Evolutionary conservation across 176 grass and related monocot species (phyloP).

Genomic region (Otatea glauca): DNA sequence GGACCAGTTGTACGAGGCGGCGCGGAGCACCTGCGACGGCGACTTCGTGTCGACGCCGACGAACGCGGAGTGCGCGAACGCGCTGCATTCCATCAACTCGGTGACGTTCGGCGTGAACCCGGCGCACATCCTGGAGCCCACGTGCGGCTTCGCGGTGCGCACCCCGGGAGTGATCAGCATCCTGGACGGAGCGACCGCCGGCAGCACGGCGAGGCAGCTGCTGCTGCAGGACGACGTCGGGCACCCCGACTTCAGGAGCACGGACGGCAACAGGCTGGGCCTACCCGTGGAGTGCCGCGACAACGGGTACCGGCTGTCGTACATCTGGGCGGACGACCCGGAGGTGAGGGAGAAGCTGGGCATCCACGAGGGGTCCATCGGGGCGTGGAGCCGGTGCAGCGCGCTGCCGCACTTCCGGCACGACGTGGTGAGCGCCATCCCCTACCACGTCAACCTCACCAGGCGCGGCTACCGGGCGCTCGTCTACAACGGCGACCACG

Average conservation of each 20-base stretch:
- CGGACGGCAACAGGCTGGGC: not conserved
- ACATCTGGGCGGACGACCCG: slow-evolving; percentile 66
- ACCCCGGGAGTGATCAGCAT: not conserved
- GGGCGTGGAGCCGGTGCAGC: slow-evolving; percentile 47
- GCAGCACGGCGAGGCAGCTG: not conserved
- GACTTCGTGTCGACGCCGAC: slow-evolving; percentile 49
- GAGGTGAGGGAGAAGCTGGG: slow-evolving; percentile 54
- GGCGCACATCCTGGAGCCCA: slow-evolving; percentile 62
- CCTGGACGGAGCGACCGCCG: not conserved
- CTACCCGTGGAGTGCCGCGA: slow-evolving; percentile 62
- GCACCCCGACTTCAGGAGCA: not conserved
- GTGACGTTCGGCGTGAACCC: slow-evolving; percentile 52
- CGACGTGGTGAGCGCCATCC: slow-evolving; percentile 49
- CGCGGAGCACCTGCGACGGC: slow-evolving; percentile 46
- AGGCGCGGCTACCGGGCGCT: slow-evolving; percentile 59
- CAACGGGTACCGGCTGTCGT: slow-evolving; percentile 58
- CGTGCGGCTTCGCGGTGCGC: slow-evolving; percentile 44
- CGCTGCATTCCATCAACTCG: slow-evolving; percentile 39
- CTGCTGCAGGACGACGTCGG: slow-evolving; percentile 36
- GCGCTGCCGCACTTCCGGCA: not conserved
- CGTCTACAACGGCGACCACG: slow-evolving; percentile 68
- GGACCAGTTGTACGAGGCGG: slow-evolving; percentile 71
- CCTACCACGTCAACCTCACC: slow-evolving; percentile 56
- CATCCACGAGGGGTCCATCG: slow-evolving; percentile 52
- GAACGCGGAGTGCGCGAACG: slow-evolving; percentile 55